Percentiles rank a stretch among this genome's conserved stretches.
Evolutionary conservation across 208 protist genomes (phyloP).

Genomic region (Wallacemonas sp.): DNA sequence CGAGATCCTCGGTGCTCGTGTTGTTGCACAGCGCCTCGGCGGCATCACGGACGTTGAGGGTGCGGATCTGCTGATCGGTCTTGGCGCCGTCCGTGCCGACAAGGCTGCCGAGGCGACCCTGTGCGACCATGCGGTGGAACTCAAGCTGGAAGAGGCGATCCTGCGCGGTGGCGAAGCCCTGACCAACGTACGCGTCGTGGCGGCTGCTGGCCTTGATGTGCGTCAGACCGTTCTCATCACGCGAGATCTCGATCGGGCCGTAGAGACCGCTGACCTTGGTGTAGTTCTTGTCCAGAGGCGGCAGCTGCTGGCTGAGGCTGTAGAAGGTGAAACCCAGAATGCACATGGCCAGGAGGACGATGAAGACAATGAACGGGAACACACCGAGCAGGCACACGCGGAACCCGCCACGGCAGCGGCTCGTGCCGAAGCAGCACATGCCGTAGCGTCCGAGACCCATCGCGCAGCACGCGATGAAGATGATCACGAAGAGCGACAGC

Average conservation of each 20-base stretch:
- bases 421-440: conserved; percentile 47
- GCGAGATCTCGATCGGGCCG: conserved; percentile 38
- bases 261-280: conserved; percentile 32
- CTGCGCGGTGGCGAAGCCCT: conserved; percentile 59
- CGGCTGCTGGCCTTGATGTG: conserved; percentile 49
- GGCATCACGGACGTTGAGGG: conserved; percentile 39
- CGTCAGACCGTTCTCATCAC: conserved; percentile 48
- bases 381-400: conserved; percentile 42
- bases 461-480: conserved; percentile 35
- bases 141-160: conserved; percentile 67
- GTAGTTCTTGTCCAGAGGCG: conserved; percentile 47
- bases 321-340: conserved; percentile 49
- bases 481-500: conserved; percentile 15
- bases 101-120: conserved; percentile 30
- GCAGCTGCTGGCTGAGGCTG: conserved; percentile 41
- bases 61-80: conserved; percentile 40
- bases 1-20: conserved; percentile 20
- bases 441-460: conserved; percentile 41
- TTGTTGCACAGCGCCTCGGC: conserved; percentile 36
- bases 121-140: conserved; percentile 43
- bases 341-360: conserved; percentile 39
- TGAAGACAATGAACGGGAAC: conserved; percentile 41
- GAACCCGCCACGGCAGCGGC: conserved; percentile 17
- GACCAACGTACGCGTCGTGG: conserved; percentile 60
- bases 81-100: conserved; percentile 35